Percentiles rank a stretch among this genome's conserved stretches.
Evolutionary conservation across 2,329 filamentous ascomycete genomes (phyloP).

Genomic region (Diaporthe vexans): DNA sequence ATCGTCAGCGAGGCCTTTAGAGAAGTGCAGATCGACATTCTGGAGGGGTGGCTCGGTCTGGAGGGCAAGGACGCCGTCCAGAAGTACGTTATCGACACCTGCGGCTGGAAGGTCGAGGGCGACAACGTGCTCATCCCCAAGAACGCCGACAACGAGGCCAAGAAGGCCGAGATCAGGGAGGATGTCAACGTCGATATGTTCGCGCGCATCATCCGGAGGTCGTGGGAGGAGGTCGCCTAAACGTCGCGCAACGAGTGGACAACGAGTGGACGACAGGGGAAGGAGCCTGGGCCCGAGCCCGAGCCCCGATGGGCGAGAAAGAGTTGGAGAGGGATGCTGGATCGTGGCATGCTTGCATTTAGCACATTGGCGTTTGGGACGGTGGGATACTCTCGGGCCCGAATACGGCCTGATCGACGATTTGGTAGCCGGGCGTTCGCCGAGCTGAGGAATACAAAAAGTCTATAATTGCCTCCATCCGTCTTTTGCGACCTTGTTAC

Average conservation of each 20-base stretch:
- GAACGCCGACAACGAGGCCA: conserved; percentile 98
- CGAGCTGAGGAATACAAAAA: conserved; percentile 37
- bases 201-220: conserved; percentile 82
- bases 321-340: neutral
- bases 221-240: conserved; percentile 85
- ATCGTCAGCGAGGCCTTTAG: conserved; percentile 87
- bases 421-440: conserved; percentile 38
- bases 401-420: conserved; percentile 34
- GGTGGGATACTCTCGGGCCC: conserved; percentile 32
- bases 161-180: conserved; percentile 95
- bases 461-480: conserved; percentile 31
- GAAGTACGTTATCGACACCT: conserved; percentile 88
- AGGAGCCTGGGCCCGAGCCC: neutral
- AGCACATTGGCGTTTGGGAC: conserved; percentile 36
- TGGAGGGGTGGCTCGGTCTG: conserved; percentile 84
- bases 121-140: conserved; percentile 81
- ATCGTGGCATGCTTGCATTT: conserved; percentile 38
- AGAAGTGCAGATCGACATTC: conserved; percentile 75
- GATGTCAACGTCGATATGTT: conserved; percentile 94
- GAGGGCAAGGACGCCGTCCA: conserved; percentile 73
- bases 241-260: neutral
- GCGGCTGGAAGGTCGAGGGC: conserved; percentile 85
- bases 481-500: neutral
- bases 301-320: neutral
- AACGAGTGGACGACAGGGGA: neutral